Evolutionary conservation across 768 basidiomycete species (phyloP), one percentile per base, ranked within the genome.

Genomic region (Xerocomellus chrysenteron): DNA sequence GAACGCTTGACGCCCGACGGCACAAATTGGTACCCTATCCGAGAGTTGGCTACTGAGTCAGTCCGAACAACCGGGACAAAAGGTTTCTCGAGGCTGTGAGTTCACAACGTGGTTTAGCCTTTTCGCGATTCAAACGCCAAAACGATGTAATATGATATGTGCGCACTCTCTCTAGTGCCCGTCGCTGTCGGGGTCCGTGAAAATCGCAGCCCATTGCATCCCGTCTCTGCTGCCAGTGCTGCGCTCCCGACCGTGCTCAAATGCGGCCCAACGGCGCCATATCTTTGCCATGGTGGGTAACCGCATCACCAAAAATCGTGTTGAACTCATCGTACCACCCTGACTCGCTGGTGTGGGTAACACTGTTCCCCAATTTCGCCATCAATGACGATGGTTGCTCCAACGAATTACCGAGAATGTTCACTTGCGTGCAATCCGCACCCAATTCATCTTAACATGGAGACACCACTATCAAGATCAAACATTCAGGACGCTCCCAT

Each of bases 51-150:
- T 5, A n/a, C 47, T 28, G 42, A 62, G 46, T 54, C 52, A 30
- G 40, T 43, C 21, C 12, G 17, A 13, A 48, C 28, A 10, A 24
- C 24, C 45, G 21, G 44, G 26, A 43, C 26, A 12, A 33, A 32
- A n/a, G 26, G 30, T 13, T 5, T 30, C 6, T 35, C n/a, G n/a
- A 40, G 17, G 36, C 33, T 50, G 49, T 54, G 52, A 40, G 46
- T 9, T 28, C 32, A 46, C 47, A 66, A 66, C 66, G 65, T 66
- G 65, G 63, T n/a, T 68, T 66, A 66, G 36, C 51, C 63, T 66
- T 67, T 56, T 46, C 42, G 37, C 40, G 28, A 42, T 26, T 21
- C 52, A 46, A 12, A 48, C 36, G 24, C 33, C 50, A 21, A 28
- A 35, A 21, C 12, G 39, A 49, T 16, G 65, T 14, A 35, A 44